A percentile compares a stretch with the other conserved stretches of the same genome.
Evolutionary conservation across 768 basidiomycete species (phyloP).

Genomic region (Tulasnella sp.): DNA sequence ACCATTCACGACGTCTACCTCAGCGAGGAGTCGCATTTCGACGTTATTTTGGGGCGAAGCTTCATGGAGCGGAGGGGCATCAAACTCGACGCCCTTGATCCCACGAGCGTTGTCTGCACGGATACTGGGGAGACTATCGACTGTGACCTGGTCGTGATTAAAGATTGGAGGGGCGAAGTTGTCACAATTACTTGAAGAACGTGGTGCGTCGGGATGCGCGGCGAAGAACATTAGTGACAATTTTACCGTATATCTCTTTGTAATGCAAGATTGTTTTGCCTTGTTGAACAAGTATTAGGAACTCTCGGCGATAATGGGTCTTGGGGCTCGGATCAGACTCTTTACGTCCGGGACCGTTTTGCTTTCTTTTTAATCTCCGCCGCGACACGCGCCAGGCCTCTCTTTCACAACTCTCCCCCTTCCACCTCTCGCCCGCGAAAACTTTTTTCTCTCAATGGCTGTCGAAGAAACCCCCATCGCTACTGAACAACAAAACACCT

Average conservation of each 20-base stretch:
- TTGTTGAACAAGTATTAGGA: background rate
- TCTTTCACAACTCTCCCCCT: background rate
- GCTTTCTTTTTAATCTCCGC: background rate
- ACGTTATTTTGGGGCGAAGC: constrained; percentile 63
- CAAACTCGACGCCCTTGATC: constrained; percentile 78
- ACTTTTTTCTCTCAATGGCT: background rate
- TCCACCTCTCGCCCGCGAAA: background rate
- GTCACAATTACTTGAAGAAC: constrained; percentile 76
- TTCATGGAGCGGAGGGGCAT: constrained; percentile 68
- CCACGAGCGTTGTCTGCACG: constrained; percentile 86
- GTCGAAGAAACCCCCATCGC: background rate
- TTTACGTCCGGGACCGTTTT: background rate
- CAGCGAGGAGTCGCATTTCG: constrained; percentile 94
- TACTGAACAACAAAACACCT: background rate
- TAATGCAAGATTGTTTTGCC: background rate
- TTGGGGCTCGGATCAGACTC: background rate
- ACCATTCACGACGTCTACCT: constrained; percentile 69
- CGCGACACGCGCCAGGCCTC: background rate
- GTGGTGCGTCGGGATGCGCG: background rate
- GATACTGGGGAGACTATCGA: constrained; percentile 92
- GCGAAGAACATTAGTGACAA: background rate
- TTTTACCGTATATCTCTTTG: background rate
- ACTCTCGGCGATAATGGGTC: background rate
- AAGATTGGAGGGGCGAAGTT: constrained; percentile 88
- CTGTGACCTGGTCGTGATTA: constrained; percentile 88